phyloP scores from a whole-genome alignment of 2,329 filamentous ascomycete species.

The Sporothrix curviconia region DNA sequence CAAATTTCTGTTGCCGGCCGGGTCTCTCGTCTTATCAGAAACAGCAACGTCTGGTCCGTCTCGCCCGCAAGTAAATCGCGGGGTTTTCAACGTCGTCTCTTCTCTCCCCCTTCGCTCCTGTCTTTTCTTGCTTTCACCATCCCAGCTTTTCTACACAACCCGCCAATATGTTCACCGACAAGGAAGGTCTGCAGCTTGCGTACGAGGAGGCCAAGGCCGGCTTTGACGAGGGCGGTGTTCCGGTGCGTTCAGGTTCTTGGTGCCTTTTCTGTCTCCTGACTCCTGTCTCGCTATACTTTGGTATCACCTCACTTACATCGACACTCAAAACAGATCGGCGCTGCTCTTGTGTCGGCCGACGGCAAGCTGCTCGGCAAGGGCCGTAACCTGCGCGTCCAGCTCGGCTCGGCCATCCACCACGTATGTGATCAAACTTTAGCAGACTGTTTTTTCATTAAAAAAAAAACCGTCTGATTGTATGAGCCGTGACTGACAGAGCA shows the following conservation, averaged over 20 bases:
- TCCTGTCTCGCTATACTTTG: not conserved
- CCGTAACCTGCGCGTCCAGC: constrained; percentile 71
- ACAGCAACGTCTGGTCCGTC: not conserved
- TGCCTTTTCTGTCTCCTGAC: not conserved
- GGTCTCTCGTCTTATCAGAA: not conserved
- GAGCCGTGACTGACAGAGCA: too few relatives aligned
- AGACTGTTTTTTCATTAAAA: not conserved
- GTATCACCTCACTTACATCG: not conserved
- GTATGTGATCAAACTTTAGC: constrained; percentile 37
- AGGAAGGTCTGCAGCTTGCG: constrained; percentile 30
- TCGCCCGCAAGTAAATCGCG: not conserved
- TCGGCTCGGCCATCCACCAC: constrained; percentile 64
- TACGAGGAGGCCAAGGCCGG: constrained; percentile 40
- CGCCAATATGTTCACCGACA: constrained; percentile 16
- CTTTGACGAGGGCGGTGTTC: constrained; percentile 42
- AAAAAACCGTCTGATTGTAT: too few relatives aligned
- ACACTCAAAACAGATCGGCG: constrained; percentile 50
- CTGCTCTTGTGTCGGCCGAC: constrained; percentile 57
- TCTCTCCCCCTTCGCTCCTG: not conserved
- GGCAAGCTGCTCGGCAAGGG: constrained; percentile 65
- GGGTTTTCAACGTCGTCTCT: not conserved
- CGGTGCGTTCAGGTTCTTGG: too few relatives aligned
- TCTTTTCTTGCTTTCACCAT: not conserved
- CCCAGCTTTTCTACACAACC: not conserved
- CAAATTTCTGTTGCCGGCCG: too few relatives aligned